These are phyloP conservation scores for Rhexocercosporidium sp. DNA, from an alignment of 2,329 filamentous ascomycete species.

Conservation along the genomic window DNA sequence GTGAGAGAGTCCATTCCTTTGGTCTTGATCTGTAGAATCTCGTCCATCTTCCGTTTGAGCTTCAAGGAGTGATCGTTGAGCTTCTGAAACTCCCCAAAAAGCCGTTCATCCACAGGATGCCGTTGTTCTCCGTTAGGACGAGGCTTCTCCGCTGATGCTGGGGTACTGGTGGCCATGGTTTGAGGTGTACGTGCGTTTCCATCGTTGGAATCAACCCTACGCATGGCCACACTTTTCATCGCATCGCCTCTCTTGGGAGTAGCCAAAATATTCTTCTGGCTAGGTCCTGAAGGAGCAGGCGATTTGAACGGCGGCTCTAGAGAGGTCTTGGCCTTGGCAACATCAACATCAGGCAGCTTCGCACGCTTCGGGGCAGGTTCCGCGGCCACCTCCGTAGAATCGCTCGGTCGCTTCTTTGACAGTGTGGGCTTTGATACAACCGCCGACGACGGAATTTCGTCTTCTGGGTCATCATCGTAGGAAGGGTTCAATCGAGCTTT, in stretches of 20 bases:
- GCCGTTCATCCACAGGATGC: slow-evolving; percentile 18
- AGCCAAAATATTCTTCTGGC: slow-evolving; percentile 40
- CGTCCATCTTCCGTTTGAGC: slow-evolving; percentile 42
- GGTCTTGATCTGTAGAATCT: slow-evolving; percentile 35
- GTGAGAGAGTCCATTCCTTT: slow-evolving; percentile 22
- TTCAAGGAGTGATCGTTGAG: slow-evolving; percentile 29
- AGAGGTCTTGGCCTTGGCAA: slow-evolving; percentile 45
- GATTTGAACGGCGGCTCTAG: slow-evolving; percentile 43
- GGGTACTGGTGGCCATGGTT: slow-evolving; percentile 39
- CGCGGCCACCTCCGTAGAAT: slow-evolving; percentile 23
- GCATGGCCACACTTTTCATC: slow-evolving; percentile 44
- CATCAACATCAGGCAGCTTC: slow-evolving; percentile 43
- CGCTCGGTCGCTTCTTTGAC: slow-evolving; percentile 36
- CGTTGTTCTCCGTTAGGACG: slow-evolving; percentile 33
- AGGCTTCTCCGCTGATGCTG: slow-evolving; percentile 41
- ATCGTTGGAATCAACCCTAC: slow-evolving; percentile 47
- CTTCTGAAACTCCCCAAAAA: slow-evolving; percentile 24
- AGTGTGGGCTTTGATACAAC: slow-evolving; percentile 5
- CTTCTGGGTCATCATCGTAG: slow-evolving; percentile 42
- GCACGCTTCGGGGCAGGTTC: slow-evolving; percentile 43
- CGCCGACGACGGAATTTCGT: slow-evolving; percentile 42
- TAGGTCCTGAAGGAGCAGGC: slow-evolving; percentile 36
- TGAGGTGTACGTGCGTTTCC: slow-evolving; percentile 47
- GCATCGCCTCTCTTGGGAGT: slow-evolving; percentile 50
- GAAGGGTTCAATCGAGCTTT: slow-evolving; percentile 14